phyloP scores from a whole-genome alignment of 2,329 filamentous ascomycete species.

The Neofusicoccum umdonicola region DNA sequence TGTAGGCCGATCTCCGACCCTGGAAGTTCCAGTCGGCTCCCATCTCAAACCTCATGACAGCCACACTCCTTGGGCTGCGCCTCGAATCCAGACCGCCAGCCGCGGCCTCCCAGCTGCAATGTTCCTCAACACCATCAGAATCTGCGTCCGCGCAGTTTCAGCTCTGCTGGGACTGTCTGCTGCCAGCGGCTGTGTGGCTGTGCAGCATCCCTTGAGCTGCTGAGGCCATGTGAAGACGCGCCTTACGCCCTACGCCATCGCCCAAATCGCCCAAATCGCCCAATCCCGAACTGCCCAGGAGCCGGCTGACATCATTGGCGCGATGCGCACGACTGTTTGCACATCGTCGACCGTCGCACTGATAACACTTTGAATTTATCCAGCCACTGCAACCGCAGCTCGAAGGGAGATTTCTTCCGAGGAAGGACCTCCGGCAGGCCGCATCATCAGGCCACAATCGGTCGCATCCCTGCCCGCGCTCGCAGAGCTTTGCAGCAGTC shows the following conservation, averaged over 20 bases:
- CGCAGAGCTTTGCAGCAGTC: not conserved
- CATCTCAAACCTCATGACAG: not conserved
- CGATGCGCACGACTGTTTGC: not conserved
- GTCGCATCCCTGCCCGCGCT: not conserved
- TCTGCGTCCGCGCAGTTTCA: not conserved
- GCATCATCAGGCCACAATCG: not conserved
- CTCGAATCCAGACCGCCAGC: not conserved
- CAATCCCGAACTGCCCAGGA: no score
- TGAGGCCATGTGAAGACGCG: no score
- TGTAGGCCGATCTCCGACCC: not conserved
- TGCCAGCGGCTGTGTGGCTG: no score
- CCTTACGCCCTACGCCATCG: no score
- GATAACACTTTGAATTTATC: not conserved
- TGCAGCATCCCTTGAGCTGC: no score
- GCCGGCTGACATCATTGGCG: slow-evolving; percentile 1
- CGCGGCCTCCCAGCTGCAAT: not conserved
- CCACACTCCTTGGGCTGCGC: not conserved
- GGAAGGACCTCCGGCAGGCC: not conserved
- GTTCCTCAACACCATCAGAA: not conserved
- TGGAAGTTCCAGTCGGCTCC: not conserved
- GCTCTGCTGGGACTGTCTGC: not conserved
- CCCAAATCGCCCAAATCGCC: no score
- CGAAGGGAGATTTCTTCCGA: not conserved
- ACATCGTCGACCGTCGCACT: not conserved
- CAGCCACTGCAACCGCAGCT: not conserved